Evolutionary conservation across 805 yeast genomes (phyloP).

Genomic region (Lipomyces spencermartinsiae): DNA sequence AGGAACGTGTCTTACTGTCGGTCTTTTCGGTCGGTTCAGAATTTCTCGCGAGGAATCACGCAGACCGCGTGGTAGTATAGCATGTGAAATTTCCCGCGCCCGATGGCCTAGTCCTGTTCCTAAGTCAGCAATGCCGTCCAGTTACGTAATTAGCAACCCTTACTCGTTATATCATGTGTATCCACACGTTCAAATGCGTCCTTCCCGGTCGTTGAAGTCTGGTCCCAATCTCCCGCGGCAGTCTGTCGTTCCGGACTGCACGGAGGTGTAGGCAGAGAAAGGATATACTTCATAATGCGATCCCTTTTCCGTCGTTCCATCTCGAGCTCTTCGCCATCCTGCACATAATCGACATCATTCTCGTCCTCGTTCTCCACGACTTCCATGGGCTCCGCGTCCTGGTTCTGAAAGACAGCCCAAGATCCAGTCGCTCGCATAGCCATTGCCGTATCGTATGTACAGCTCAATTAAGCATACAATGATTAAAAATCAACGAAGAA

Average conservation of each 20-base stretch:
- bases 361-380: neutral
- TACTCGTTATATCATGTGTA: neutral
- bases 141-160: neutral
- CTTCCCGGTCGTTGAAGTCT: neutral
- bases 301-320: neutral
- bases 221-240: neutral
- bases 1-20: neutral
- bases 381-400: neutral
- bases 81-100: neutral
- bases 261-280: conserved; percentile 6
- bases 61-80: neutral
- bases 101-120: neutral
- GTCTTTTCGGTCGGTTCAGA: neutral
- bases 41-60: neutral
- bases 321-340: neutral
- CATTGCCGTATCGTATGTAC: neutral
- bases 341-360: neutral
- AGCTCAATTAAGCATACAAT: neutral
- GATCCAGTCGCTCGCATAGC: too few species aligned
- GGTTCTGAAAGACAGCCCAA: neutral
- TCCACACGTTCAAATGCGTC: neutral
- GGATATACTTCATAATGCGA: conserved; percentile 3
- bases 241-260: neutral
- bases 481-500: too few species aligned
- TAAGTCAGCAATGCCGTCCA: neutral